Conservation (phyloP, 2,329 filamentous ascomycete genomes). For the Sphaerostilbella broomeana region DNA sequence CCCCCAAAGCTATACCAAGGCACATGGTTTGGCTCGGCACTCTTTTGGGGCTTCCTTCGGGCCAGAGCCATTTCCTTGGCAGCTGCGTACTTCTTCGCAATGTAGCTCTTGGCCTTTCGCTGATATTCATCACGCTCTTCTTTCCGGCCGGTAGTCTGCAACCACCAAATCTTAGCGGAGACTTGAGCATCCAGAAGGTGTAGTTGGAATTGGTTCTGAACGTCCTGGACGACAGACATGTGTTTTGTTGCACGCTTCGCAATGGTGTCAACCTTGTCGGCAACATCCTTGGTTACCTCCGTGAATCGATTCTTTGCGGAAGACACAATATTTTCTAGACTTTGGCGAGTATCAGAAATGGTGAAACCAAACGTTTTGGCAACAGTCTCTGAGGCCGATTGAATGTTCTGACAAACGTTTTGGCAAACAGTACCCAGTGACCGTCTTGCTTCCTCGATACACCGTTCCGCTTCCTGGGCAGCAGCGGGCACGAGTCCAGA, state of each 20-base stretch:
- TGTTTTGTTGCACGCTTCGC: slow-evolving; percentile 17
- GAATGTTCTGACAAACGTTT: slow-evolving; percentile 19
- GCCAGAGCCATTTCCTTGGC: slow-evolving; percentile 25
- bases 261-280: slow-evolving; percentile 15
- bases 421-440: slow-evolving; percentile 27
- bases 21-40: slow-evolving; percentile 17
- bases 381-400: slow-evolving; percentile 24
- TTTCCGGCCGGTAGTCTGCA: slow-evolving; percentile 44
- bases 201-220: slow-evolving; percentile 37
- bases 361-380: slow-evolving; percentile 18
- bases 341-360: slow-evolving; percentile 19
- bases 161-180: slow-evolving; percentile 50
- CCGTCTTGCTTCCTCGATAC: slow-evolving; percentile 29
- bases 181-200: slow-evolving; percentile 48
- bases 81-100: slow-evolving; percentile 31
- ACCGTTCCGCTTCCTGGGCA: slow-evolving; percentile 33
- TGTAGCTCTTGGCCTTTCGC: slow-evolving; percentile 39
- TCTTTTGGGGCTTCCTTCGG: slow-evolving; percentile 18
- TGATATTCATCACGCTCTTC: slow-evolving; percentile 42
- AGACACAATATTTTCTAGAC: slow-evolving; percentile 18
- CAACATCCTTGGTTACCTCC: slow-evolving; percentile 16
- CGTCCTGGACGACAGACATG: slow-evolving; percentile 19
- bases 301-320: slow-evolving; percentile 16
- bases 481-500: slow-evolving; percentile 34
- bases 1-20: slow-evolving; percentile 22